Percentiles rank a stretch among this genome's conserved stretches.
Conservation (phyloP, 331 rosid species). For the Acacia pycnantha region DNA sequence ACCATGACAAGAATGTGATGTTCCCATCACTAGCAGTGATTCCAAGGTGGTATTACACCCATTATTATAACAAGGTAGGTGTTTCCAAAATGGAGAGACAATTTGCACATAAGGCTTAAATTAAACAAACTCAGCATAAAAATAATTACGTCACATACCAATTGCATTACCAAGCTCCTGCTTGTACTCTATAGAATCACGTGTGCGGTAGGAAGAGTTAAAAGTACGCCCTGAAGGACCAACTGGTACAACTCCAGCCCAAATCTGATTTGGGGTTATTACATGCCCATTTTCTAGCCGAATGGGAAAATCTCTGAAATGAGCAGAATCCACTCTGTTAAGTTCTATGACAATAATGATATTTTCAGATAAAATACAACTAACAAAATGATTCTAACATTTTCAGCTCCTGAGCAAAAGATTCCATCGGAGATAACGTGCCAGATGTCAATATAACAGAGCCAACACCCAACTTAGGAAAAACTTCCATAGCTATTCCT, state of each 20-base stretch:
- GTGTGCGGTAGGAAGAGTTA: conserved; percentile 85
- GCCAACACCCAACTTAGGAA: conserved; percentile 63
- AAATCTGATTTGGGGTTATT: conserved; percentile 82
- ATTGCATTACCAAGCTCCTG: conserved; percentile 97
- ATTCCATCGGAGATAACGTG: conserved; percentile 89
- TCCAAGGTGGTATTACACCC: conserved; percentile 17
- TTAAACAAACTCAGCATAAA: conserved; percentile 7
- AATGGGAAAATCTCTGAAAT: conserved; percentile 80
- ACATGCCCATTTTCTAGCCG: conserved; percentile 96
- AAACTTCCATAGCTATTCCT: conserved; percentile 90
- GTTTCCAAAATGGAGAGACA: conserved; percentile 20
- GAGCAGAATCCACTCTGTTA: conserved; percentile 33
- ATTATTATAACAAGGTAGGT: conserved; percentile 12
- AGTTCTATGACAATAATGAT: conserved; percentile 22
- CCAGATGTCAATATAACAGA: conserved; percentile 96
- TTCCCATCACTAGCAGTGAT: conserved; percentile 10
- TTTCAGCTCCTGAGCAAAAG: conserved; percentile 88
- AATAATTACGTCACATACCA: conserved; percentile 51
- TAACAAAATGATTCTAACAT: conserved; percentile 47
- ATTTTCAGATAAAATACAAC: conserved; percentile 32
- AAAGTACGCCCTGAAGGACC: conserved; percentile 89
- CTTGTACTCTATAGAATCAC: conserved; percentile 77
- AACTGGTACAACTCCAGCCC: conserved; percentile 94
- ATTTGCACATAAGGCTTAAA: conserved; percentile 23
- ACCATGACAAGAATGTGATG: conserved; percentile 22